Base-by-base conservation (phyloP, 257 asterid species). In the Nicotiana otophora region DNA sequence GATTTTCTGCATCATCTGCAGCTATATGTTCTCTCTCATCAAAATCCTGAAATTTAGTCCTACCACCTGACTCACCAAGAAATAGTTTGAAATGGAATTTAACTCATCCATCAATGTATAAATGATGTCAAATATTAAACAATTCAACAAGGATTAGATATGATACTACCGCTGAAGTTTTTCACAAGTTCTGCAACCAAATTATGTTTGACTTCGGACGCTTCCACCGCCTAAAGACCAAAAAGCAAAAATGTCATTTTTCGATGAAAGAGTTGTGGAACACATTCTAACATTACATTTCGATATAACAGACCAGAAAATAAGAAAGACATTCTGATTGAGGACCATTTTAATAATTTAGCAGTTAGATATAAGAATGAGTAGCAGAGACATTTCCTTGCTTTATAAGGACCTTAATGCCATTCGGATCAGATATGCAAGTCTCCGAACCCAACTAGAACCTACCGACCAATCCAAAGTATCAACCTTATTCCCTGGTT, bases 51-150 rank as follows among this genome's bases (percentile, higher is more conserved):
- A 72, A 57, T 69, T 82, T 80, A n/a, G 83, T 65, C 81, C 84
- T 82, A 81, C 83, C 81, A 69, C 84, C 92, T 85, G 90, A 84
- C 80, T 46, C 64, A 65, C 60, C 82, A 82, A 42, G 11, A 61
- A 74, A 70, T 20, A 55, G 74, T 10, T 77, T 78, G 42, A 58
- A 60, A 14, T 19, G 68, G 57, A 82, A 75, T 61, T 34, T 66
- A 63, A 54, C 19, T 54, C 63, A 67, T 34, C 11, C 14, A 80
- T 62, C 51, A 80, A 20, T 80, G 51, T 23, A 46, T 11, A 23
- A 53, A 80, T 48, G 61, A 62, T 80, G 76, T 80, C 74, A 80
- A 48, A 9, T 19, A 80, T 9, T 28, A 51, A 23, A 39, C 28
- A 42, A 62, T 46, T 51, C 58, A 31, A 80, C 26, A 62, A 42